phyloP scores from a whole-genome alignment of 208 protist species.

The Trypanosoma caninum region DNA sequence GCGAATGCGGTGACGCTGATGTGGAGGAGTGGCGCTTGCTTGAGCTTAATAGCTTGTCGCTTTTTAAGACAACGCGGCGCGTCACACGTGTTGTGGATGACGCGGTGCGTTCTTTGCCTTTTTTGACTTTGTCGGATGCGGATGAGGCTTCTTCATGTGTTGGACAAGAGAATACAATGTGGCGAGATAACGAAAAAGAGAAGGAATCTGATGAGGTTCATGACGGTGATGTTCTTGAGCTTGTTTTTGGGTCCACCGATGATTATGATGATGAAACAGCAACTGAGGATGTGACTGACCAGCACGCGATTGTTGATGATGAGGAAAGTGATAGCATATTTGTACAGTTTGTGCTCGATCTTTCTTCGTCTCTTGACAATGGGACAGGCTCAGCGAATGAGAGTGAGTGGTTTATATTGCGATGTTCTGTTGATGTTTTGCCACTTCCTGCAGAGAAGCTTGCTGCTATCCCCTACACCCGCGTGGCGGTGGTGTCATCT shows the following conservation, averaged over 20 bases:
- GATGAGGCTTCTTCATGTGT: background rate
- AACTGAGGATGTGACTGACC: background rate
- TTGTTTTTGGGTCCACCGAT: conserved; percentile 7
- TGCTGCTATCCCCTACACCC: background rate
- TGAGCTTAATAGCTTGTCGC: conserved; percentile 4
- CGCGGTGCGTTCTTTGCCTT: background rate
- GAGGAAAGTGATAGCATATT: background rate
- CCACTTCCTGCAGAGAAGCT: background rate
- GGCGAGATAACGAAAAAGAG: background rate
- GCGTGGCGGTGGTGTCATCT: background rate
- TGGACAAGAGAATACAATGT: background rate
- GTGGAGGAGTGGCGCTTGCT: background rate
- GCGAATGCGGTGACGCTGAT: background rate
- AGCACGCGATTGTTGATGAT: background rate
- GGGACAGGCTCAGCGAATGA: background rate
- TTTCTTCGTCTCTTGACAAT: background rate
- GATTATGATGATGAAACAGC: background rate
- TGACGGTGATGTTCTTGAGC: conserved; percentile 16
- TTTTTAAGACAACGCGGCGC: background rate
- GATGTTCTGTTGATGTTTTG: conserved; percentile 12
- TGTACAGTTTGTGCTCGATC: conserved; percentile 9
- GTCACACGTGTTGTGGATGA: background rate
- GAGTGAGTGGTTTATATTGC: background rate
- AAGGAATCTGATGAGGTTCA: background rate
- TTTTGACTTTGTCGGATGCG: too few species aligned